Evolutionary conservation across 2,329 filamentous ascomycete genomes (phyloP).

Genomic region (Plenodomus biglobosus): DNA sequence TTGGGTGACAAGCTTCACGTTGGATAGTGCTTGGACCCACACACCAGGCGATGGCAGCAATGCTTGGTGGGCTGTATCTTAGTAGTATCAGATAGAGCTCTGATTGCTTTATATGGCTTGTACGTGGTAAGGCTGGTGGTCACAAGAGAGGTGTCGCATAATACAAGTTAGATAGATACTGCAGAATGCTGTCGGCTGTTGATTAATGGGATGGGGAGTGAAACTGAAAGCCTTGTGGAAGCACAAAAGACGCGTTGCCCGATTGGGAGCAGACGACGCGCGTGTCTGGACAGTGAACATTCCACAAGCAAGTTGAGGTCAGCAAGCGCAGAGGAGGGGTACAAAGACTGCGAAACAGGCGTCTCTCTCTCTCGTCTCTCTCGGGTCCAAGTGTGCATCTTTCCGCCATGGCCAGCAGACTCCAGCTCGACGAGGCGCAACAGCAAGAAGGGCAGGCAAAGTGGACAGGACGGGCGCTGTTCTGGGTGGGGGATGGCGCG

Average conservation of each 20-base stretch:
- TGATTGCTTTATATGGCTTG: too few species aligned
- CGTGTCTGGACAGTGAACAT: not conserved
- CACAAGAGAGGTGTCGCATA: too few species aligned
- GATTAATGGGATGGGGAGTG: too few species aligned
- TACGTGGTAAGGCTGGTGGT: too few species aligned
- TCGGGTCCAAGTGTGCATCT: too few species aligned
- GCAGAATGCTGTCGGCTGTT: too few species aligned
- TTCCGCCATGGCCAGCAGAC: too few species aligned
- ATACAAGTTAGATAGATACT: too few species aligned
- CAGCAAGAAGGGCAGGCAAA: not conserved
- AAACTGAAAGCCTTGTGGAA: not conserved
- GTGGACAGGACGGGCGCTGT: not conserved
- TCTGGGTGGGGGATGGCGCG: not conserved
- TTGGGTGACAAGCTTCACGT: not conserved
- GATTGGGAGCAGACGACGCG: not conserved
- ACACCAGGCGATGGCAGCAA: too few species aligned
- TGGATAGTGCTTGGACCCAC: too few species aligned
- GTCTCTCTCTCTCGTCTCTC: not conserved
- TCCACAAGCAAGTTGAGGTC: not conserved
- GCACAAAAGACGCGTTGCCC: not conserved
- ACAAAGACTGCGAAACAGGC: not conserved
- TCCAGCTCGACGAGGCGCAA: not conserved
- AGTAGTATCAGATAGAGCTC: too few species aligned
- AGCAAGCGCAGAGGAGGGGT: not conserved
- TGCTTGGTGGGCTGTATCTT: too few species aligned